Evolutionary conservation across 805 yeast genomes (phyloP), one percentile per base, ranked within the genome.

Genomic region (Metschnikowia peoriensis): DNA sequence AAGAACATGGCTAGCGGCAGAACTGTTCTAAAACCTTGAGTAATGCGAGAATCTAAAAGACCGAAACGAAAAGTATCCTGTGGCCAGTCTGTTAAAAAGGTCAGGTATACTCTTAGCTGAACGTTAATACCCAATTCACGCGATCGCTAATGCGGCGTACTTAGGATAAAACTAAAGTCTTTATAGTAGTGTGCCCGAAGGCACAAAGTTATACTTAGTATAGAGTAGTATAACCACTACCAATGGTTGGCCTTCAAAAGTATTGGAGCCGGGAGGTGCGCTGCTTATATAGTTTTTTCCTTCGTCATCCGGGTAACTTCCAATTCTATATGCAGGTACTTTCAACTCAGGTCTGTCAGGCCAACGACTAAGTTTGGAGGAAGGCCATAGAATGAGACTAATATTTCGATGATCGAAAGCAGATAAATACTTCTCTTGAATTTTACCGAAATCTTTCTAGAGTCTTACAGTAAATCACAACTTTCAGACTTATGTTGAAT

Each of bases 141-240:
- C 76, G 59, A 64, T 65, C 73, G 66, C 76, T 70, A 55, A 71
- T 61, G 71, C 67, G 78, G 75, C 69, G 73, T 68, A 73, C 72
- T 67, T 62, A 60, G 61, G 61, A 55, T 60, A 59, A 50, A 61
- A 61, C 68, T 66, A 63, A 63, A 72, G 76, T 65, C 80, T 77
- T 75, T 80, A 77, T 56, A 56, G 61, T 60, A 58, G 63, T 65
- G 63, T 62, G 57, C 57, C 56, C 58, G 66, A 66, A 64, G 63
- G 68, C 66, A 73, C 76, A 65, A 67, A 73, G 82, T 79, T 81
- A 82, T 83, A 83, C 78, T 81, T 75, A 70, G 50, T 46, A 46
- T 69, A 73, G 83, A 79, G 81, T 83, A 84, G 88, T 82, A 83
- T 83, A 84, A 83, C 88, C 88, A 82, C 89, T 84, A 84, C 89